Evolutionary conservation across 2,329 filamentous ascomycete genomes (phyloP).

Genomic region (Epichloe festucae): DNA sequence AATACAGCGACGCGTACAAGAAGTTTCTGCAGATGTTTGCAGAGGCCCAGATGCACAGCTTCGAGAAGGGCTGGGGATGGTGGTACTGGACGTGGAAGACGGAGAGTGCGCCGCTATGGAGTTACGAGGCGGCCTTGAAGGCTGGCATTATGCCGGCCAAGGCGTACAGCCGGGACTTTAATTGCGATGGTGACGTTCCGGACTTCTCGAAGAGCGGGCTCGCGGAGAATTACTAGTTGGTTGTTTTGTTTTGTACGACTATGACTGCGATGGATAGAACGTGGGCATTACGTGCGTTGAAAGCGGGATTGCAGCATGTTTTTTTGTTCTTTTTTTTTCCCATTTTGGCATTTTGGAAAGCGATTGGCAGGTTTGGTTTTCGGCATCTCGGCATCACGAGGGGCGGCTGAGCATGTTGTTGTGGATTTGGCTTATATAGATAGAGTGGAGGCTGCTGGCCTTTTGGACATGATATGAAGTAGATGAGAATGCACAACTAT

Average conservation of each 20-base stretch:
- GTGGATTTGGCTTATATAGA: no score
- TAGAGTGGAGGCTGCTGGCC: no score
- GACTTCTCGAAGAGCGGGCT: slow-evolving; percentile 33
- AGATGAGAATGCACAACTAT: no score
- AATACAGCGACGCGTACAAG: slow-evolving; percentile 66
- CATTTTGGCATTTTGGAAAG: not conserved
- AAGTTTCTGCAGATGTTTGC: slow-evolving; percentile 80
- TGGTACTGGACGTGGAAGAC: slow-evolving; percentile 99
- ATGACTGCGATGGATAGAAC: not conserved
- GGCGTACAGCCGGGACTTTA: slow-evolving; percentile 58
- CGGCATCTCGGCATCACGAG: not conserved
- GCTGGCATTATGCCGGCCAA: slow-evolving; percentile 69
- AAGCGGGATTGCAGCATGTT: not conserved
- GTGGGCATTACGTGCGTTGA: not conserved
- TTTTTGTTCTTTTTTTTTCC: no score
- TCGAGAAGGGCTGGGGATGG: slow-evolving; percentile 92
- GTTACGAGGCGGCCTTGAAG: slow-evolving; percentile 66
- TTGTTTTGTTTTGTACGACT: not conserved
- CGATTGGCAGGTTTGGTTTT: not conserved
- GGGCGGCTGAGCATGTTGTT: not conserved
- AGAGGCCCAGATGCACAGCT: slow-evolving; percentile 88
- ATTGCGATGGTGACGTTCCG: slow-evolving; percentile 47
- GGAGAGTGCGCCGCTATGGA: slow-evolving; percentile 79
- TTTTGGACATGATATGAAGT: no score
- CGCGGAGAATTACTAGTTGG: slow-evolving; percentile 33